Percentiles rank a stretch among this genome's conserved stretches.
phyloP scores from a whole-genome alignment of 352 stramenopile species.

The Phytopythium oedochilum region DNA sequence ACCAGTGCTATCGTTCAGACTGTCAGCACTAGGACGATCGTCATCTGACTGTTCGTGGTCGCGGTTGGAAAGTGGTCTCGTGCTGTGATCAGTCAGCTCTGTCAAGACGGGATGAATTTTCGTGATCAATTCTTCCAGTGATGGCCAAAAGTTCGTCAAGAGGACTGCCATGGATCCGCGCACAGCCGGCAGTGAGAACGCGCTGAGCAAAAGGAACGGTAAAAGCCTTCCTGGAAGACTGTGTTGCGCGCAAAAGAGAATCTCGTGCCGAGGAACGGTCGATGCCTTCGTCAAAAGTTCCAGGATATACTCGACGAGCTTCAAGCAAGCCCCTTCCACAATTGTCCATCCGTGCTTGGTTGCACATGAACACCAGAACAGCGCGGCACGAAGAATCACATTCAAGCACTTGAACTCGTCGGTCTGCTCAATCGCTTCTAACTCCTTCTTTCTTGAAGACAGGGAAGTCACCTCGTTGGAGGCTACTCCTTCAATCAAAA shows the following conservation, averaged over 20 bases:
- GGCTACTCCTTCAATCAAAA: constrained; percentile 8
- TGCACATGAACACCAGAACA: constrained; percentile 73
- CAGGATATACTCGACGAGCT: constrained; percentile 47
- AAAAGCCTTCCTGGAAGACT: constrained; percentile 71
- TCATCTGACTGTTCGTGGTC: neutral
- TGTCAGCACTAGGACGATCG: neutral
- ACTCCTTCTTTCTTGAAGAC: constrained; percentile 2
- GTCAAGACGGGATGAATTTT: constrained; percentile 14
- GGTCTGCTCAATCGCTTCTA: constrained; percentile 43
- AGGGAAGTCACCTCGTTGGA: constrained; percentile 7
- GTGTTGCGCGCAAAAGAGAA: constrained; percentile 33
- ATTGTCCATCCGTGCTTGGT: constrained; percentile 48
- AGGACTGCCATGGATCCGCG: constrained; percentile 32
- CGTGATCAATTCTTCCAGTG: constrained; percentile 29
- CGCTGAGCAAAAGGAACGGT: constrained; percentile 67
- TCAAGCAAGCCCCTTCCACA: constrained; percentile 41
- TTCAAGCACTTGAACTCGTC: constrained; percentile 82
- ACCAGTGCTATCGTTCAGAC: constrained; percentile 4
- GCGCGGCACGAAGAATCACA: constrained; percentile 54
- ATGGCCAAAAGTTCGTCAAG: constrained; percentile 40
- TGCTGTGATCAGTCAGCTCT: neutral
- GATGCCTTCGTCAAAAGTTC: constrained; percentile 25
- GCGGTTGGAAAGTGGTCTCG: neutral
- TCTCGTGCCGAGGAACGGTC: constrained; percentile 13
- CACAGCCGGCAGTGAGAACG: constrained; percentile 58